Evolutionary conservation across 257 asterid species (phyloP).

Genomic region (Solanum neorickii): DNA sequence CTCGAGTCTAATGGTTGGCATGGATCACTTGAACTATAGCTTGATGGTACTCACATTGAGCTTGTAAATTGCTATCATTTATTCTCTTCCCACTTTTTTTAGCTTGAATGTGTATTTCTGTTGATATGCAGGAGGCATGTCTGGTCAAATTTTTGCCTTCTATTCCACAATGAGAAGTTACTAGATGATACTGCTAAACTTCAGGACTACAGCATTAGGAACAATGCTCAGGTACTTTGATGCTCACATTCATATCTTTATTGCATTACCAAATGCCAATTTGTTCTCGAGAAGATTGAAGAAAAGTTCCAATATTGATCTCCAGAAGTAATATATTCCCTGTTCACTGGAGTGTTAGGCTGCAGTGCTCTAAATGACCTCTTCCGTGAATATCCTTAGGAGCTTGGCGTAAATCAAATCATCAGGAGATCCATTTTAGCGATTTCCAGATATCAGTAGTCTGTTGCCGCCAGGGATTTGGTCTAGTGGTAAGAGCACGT

Average conservation of each 20-base stretch:
- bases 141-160: conserved; percentile 75
- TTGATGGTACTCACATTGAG: background rate
- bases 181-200: conserved; percentile 53
- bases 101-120: background rate
- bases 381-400: background rate
- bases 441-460: background rate
- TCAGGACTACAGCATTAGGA: conserved; percentile 54
- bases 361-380: background rate
- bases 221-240: conserved; percentile 62
- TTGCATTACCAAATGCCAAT: background rate
- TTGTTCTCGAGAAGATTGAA: background rate
- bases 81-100: background rate
- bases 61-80: background rate
- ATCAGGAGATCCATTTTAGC: background rate
- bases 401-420: background rate
- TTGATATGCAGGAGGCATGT: conserved; percentile 71
- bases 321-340: background rate
- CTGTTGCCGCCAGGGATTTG: background rate
- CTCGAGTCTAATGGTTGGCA: background rate
- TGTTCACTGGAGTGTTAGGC: background rate
- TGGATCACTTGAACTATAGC: background rate
- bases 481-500: background rate
- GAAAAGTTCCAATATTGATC: background rate
- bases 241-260: background rate
- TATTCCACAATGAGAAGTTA: conserved; percentile 57